Evolutionary conservation across 805 yeast species (phyloP).

Genomic region (Starmerella stigmatis): DNA sequence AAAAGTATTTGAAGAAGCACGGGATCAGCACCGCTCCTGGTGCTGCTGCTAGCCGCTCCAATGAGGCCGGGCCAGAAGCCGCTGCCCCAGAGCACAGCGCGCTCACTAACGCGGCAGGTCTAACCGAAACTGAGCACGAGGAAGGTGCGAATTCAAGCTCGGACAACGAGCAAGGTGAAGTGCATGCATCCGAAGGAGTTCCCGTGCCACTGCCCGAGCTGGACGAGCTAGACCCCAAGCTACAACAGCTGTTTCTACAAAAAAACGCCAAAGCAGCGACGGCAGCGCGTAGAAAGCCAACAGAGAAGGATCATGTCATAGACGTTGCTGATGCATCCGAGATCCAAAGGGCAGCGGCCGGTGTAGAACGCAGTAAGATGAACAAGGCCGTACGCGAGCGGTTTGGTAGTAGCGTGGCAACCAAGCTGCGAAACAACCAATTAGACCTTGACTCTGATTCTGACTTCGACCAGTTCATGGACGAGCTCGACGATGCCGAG

Average conservation of each 20-base stretch:
- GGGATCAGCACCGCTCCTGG: slow-evolving; percentile 28
- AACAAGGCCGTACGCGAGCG: slow-evolving; percentile 13
- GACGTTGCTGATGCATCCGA: slow-evolving; percentile 2
- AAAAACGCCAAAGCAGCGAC: neutral
- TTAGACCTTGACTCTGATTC: slow-evolving; percentile 21
- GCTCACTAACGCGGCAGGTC: too few relatives aligned
- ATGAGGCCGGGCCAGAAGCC: too few relatives aligned
- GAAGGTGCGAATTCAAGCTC: neutral
- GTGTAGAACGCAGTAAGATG: slow-evolving; percentile 16
- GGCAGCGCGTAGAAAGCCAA: neutral
- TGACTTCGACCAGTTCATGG: slow-evolving; percentile 25
- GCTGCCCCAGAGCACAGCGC: too few relatives aligned
- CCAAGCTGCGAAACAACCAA: slow-evolving; percentile 1
- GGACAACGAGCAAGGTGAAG: neutral
- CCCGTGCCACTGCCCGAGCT: neutral
- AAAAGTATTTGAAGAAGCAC: slow-evolving; percentile 37
- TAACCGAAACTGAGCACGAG: neutral
- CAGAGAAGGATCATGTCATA: neutral
- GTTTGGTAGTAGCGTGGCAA: slow-evolving; percentile 13
- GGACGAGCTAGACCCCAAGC: slow-evolving; percentile 8
- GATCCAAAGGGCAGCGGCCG: slow-evolving; percentile 17
- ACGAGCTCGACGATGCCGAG: slow-evolving; percentile 2
- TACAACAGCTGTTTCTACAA: neutral
- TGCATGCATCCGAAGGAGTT: neutral
- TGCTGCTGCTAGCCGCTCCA: too few relatives aligned